Base-by-base conservation (phyloP, 192 early-diverging fungal genomes). In the Coemansia sp. region DNA sequence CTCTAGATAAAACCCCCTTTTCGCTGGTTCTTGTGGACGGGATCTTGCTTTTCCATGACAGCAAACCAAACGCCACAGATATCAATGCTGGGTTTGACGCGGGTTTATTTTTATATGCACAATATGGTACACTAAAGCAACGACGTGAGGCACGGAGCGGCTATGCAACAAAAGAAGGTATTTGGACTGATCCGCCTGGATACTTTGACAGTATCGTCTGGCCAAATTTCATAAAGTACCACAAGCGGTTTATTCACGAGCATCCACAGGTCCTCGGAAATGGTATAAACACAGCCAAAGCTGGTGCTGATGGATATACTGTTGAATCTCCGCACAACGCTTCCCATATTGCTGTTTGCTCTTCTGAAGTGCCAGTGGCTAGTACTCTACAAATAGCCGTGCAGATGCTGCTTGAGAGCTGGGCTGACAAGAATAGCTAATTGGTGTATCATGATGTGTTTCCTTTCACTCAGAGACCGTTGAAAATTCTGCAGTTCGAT, bases 161-260 rank as follows among this genome's bases (percentile, higher is more conserved):
- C 32, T 96, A 95, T 72, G 71, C 83, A 15, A 95, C 93, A n/a
- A 63, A 87, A 9, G 89, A 94, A 75, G 94, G 94, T 65, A 73
- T 79, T 37, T 93, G 92, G 92, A 68, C 67, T 0, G 92, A 93
- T 70, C 90, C 92, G 18, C 90, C 90, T 5, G 87, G 87, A 15
- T 93, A 92, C 65, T 93, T 93, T 81, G 88, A 92, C 67, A 52
- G 68, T 9, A 79, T 91, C 58, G 92, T 93, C 4, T 93, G 90
- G 90, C 91, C 92, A n/a, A 85, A 92, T 61, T 91, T 86, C 72
- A 16, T 87, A 8, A 75, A 72, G 19, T 62, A 73, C 58, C 72
- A 84, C 52, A 16, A 48, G 13, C 47, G 32, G 9, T 54, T 84
- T 57, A 62, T 75, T 18, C 48, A 56, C 1, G 47, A 53, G 5